Evolutionary conservation across 2,329 filamentous ascomycete genomes (phyloP).

Genomic region (Paradendryphiella salina): DNA sequence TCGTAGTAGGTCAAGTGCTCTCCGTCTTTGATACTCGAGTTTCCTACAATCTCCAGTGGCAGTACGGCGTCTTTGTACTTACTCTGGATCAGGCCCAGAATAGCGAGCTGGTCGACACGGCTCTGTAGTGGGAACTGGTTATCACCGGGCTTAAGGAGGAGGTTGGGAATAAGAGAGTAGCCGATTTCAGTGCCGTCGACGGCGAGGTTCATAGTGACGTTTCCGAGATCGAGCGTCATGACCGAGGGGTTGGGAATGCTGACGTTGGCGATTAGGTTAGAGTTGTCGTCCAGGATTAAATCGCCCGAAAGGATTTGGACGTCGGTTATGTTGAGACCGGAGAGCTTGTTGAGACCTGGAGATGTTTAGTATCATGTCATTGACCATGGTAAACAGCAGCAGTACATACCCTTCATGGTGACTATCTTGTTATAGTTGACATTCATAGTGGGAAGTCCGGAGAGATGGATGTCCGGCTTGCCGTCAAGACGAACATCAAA

Average conservation of each 20-base stretch:
- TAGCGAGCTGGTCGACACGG: conserved; percentile 55
- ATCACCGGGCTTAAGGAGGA: conserved; percentile 61
- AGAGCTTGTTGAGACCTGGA: conserved; percentile 61
- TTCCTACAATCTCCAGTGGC: conserved; percentile 60
- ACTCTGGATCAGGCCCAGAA: conserved; percentile 51
- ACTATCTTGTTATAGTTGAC: conserved; percentile 61
- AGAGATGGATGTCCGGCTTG: conserved; percentile 56
- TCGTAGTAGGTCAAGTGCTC: conserved; percentile 61
- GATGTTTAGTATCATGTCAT: not conserved
- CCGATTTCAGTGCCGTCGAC: conserved; percentile 59
- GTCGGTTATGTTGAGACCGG: conserved; percentile 56
- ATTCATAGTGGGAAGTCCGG: conserved; percentile 53
- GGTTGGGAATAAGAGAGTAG: conserved; percentile 60
- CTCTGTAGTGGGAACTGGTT: conserved; percentile 62
- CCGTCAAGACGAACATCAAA: conserved; percentile 57
- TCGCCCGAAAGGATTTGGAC: conserved; percentile 53
- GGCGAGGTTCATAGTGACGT: conserved; percentile 64
- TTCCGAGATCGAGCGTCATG: conserved; percentile 68
- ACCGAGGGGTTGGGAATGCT: conserved; percentile 67
- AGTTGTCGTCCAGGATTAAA: conserved; percentile 47
- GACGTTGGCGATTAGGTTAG: conserved; percentile 65
- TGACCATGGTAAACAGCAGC: not conserved
- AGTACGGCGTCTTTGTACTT: conserved; percentile 61
- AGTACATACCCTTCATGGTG: conserved; percentile 58
- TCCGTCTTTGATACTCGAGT: conserved; percentile 56